A percentile compares a stretch with the other conserved stretches of the same genome.
These are phyloP conservation scores for Tuber indicum DNA, from an alignment of 495 filamentous ascomycete genomes.

Conservation along the genomic window DNA sequence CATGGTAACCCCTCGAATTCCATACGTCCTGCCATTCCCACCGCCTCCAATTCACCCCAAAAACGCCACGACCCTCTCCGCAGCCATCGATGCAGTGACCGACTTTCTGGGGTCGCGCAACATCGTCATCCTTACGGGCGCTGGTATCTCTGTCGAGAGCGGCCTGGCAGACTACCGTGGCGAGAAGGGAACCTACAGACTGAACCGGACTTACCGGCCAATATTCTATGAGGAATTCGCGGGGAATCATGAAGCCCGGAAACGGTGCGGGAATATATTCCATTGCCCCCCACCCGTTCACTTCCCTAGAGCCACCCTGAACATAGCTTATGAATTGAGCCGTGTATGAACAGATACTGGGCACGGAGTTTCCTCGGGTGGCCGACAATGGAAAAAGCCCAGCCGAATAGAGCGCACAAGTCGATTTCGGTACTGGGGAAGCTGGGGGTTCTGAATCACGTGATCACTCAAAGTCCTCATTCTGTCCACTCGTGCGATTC, in stretches of 20 bases:
- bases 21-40: conserved; percentile 81
- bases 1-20: conserved; percentile 55
- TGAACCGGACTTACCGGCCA: conserved; percentile 80
- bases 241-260: conserved; percentile 72
- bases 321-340: not conserved
- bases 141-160: conserved; percentile 87
- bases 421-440: conserved; percentile 64
- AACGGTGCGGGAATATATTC: conserved; percentile 47
- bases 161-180: conserved; percentile 92
- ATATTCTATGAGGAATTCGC: conserved; percentile 91
- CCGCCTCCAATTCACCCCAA: conserved; percentile 65
- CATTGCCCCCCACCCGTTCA: not conserved
- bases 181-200: conserved; percentile 79
- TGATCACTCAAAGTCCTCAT: conserved; percentile 75
- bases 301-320: not conserved
- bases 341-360: conserved; percentile 59
- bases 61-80: conserved; percentile 59
- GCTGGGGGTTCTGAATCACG: conserved; percentile 63
- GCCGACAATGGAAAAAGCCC: conserved; percentile 67
- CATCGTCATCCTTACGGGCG: conserved; percentile 80
- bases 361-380: conserved; percentile 90
- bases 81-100: conserved; percentile 68
- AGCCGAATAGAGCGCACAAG: conserved; percentile 71
- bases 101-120: conserved; percentile 62
- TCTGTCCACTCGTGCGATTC: not conserved